Percentiles rank a stretch among this genome's conserved stretches.
These are phyloP conservation scores for Haematococcus sp. DNA, from an alignment of 139 green algal genomes.

Conservation along the genomic window DNA sequence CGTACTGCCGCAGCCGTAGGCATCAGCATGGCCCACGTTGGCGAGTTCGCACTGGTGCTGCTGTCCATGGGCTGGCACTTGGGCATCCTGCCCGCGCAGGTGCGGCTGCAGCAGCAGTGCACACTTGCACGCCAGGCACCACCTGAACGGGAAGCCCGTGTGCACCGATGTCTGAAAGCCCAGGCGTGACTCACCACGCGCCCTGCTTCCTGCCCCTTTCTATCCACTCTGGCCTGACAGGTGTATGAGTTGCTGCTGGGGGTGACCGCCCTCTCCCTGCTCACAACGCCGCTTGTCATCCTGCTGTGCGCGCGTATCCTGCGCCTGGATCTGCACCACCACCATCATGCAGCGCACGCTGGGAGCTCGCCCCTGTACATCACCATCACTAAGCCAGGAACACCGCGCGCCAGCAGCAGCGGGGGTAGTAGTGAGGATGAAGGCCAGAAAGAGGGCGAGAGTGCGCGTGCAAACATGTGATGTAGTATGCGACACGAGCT, in stretches of 20 bases:
- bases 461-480: too few species aligned
- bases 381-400: too few species aligned
- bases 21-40: slow-evolving; percentile 84
- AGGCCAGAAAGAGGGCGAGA: too few species aligned
- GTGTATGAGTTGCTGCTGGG: slow-evolving; percentile 85
- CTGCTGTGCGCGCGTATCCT: too few species aligned
- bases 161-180: neutral
- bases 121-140: neutral
- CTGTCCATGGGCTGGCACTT: slow-evolving; percentile 78
- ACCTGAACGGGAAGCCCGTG: neutral
- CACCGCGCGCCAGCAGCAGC: too few species aligned
- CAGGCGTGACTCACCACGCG: neutral
- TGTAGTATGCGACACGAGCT: too few species aligned
- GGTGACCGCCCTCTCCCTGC: slow-evolving; percentile 87
- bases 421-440: too few species aligned
- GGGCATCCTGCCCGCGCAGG: slow-evolving; percentile 70
- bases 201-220: neutral
- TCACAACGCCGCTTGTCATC: slow-evolving; percentile 85
- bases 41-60: slow-evolving; percentile 97
- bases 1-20: slow-evolving; percentile 70
- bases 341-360: too few species aligned
- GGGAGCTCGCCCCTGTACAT: too few species aligned
- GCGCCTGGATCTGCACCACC: too few species aligned
- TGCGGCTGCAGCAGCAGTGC: slow-evolving; percentile 13
- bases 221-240: neutral